phyloP scores from a whole-genome alignment of 352 stramenopile genomes.

The Globisporangium okanoganense region DNA sequence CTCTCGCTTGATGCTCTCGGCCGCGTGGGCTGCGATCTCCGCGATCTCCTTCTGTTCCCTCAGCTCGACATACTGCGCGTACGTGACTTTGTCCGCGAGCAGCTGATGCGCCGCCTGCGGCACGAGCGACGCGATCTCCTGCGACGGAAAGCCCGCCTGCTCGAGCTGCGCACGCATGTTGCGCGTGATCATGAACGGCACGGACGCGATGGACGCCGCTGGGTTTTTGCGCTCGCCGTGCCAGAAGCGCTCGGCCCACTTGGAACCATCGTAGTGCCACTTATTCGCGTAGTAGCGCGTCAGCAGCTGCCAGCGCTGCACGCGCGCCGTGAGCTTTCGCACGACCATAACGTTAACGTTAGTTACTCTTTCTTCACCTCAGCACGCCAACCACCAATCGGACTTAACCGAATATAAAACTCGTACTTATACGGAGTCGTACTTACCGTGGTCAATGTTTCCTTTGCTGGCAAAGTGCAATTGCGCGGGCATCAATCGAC shows the following conservation, averaged over 20 bases:
- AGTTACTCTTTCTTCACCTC: background rate
- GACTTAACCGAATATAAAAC: background rate
- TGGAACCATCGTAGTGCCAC: constrained; percentile 79
- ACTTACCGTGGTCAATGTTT: background rate
- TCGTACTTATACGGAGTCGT: constrained; percentile 1
- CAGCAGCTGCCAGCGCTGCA: constrained; percentile 63
- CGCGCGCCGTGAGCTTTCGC: constrained; percentile 32
- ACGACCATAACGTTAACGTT: constrained; percentile 26
- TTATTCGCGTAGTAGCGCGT: constrained; percentile 80
- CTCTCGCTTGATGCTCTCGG: constrained; percentile 14
- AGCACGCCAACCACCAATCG: background rate
- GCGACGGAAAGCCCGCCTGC: constrained; percentile 44
- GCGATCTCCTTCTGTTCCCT: constrained; percentile 26
- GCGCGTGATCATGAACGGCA: constrained; percentile 86
- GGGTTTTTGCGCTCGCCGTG: constrained; percentile 49
- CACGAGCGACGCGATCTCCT: constrained; percentile 58
- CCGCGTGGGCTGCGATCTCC: constrained; percentile 9
- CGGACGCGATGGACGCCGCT: constrained; percentile 46
- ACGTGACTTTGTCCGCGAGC: constrained; percentile 54
- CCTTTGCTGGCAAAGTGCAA: background rate
- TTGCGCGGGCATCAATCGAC: background rate
- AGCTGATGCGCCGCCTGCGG: constrained; percentile 55
- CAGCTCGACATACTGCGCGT: constrained; percentile 42
- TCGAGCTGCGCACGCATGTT: constrained; percentile 64
- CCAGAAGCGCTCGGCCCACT: constrained; percentile 69